Percentiles rank a stretch among this genome's conserved stretches.
Conservation (phyloP, 177 flowering plant genomes). For the Tripterygium wilfordii region DNA sequence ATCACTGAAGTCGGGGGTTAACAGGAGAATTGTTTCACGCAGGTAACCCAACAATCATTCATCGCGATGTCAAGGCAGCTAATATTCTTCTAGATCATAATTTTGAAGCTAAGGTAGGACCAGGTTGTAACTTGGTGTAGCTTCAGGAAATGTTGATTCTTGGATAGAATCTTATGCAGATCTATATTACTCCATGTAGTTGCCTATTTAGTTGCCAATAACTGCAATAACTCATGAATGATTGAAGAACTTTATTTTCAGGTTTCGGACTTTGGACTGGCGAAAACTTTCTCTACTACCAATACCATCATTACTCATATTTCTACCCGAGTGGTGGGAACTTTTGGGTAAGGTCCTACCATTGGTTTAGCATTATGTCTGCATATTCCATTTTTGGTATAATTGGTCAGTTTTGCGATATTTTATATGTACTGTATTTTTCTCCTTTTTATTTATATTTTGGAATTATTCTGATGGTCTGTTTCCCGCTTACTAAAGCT, state of each 20-base stretch:
- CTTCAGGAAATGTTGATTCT: too few relatives aligned
- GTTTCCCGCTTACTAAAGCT: too few relatives aligned
- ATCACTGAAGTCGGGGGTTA: too few relatives aligned
- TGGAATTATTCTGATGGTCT: too few relatives aligned
- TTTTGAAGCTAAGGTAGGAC: conserved; percentile 81
- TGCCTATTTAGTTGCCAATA: too few relatives aligned
- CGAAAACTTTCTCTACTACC: conserved; percentile 18
- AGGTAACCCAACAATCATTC: conserved; percentile 88
- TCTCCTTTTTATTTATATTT: too few relatives aligned
- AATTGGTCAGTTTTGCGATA: too few relatives aligned
- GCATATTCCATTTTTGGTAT: too few relatives aligned
- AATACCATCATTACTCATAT: conserved; percentile 12
- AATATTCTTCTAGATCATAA: conserved; percentile 77
- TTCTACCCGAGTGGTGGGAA: conserved; percentile 29
- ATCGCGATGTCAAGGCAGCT: conserved; percentile 85
- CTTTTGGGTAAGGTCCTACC: conserved; percentile 25
- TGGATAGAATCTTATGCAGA: too few relatives aligned
- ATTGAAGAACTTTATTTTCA: conserved; percentile 3
- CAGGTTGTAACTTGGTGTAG: too few relatives aligned
- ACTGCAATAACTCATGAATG: background rate
- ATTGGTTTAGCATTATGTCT: background rate
- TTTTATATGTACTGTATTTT: too few relatives aligned
- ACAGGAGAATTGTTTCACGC: conserved; percentile 9
- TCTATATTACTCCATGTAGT: too few relatives aligned
- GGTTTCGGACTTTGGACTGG: conserved; percentile 38